These are phyloP conservation scores for Uronychia setigera DNA, from an alignment of 73 alveolate species.

Conservation along the genomic window DNA sequence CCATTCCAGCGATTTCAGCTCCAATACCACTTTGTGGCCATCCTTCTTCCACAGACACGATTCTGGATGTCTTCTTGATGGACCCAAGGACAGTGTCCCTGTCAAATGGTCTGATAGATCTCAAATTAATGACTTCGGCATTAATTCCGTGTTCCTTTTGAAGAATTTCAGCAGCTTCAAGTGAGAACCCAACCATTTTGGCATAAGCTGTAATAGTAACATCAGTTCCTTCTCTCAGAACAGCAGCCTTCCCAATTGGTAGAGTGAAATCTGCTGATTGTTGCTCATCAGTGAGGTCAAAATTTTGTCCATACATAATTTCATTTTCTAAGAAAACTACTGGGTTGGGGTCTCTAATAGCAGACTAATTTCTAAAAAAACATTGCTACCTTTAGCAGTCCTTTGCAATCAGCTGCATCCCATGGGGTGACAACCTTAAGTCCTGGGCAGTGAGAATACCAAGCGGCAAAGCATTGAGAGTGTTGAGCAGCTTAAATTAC, in stretches of 20 bases:
- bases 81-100: conserved; percentile 77
- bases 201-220: conserved; percentile 86
- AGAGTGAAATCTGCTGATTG: conserved; percentile 61
- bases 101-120: conserved; percentile 88
- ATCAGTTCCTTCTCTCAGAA: conserved; percentile 87
- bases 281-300: conserved; percentile 71
- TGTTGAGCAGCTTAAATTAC: conserved; percentile 79
- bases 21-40: conserved; percentile 95
- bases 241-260: conserved; percentile 88
- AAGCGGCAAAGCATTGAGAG: conserved; percentile 90
- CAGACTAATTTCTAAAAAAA: too few relatives aligned
- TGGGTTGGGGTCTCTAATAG: conserved; percentile 89
- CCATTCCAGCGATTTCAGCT: conserved; percentile 86
- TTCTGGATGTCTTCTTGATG: conserved; percentile 87
- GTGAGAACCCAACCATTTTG: conserved; percentile 78
- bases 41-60: conserved; percentile 94
- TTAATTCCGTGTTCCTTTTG: conserved; percentile 72
- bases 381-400: conserved; percentile 84
- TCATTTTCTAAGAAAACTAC: conserved; percentile 91
- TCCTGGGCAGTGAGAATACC: conserved; percentile 93
- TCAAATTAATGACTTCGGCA: conserved; percentile 82
- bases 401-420: conserved; percentile 85
- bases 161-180: conserved; percentile 85
- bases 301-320: conserved; percentile 79
- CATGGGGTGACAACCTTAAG: conserved; percentile 84